Conservation (phyloP, 2,329 filamentous ascomycete genomes). For the Ceratocystis cacaofunesta region DNA sequence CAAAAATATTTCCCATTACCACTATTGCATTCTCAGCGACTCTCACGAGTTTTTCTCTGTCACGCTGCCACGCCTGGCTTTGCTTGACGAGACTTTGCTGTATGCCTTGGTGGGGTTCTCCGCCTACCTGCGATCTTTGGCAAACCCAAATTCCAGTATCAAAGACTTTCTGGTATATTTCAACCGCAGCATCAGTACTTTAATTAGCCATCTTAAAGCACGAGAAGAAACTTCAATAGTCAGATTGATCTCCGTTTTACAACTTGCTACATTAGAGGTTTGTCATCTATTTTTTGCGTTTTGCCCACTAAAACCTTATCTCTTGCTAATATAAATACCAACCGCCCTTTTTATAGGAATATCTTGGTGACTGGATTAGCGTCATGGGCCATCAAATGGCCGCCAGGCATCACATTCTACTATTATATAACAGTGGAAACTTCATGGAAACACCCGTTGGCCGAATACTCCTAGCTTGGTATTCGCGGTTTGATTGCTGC, state of each 20-base stretch:
- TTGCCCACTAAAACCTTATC: neutral
- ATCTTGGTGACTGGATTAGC: conserved; percentile 89
- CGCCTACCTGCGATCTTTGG: conserved; percentile 68
- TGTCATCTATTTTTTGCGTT: conserved; percentile 18
- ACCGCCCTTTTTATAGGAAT: conserved; percentile 48
- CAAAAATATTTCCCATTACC: conserved; percentile 62
- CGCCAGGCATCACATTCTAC: conserved; percentile 64
- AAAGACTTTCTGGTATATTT: conserved; percentile 79
- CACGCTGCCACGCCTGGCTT: conserved; percentile 55
- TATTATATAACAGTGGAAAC: conserved; percentile 62
- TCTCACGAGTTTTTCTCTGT: conserved; percentile 57
- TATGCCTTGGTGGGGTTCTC: conserved; percentile 80
- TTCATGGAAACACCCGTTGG: conserved; percentile 56
- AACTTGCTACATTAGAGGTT: conserved; percentile 89
- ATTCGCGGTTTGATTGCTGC: conserved; percentile 74
- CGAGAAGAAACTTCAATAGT: conserved; percentile 56
- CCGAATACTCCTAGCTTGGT: conserved; percentile 72
- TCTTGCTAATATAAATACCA: conserved; percentile 13
- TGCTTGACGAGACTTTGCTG: conserved; percentile 62
- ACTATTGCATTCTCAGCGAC: conserved; percentile 67
- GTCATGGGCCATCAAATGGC: conserved; percentile 85
- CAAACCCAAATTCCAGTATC: conserved; percentile 55
- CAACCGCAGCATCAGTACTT: conserved; percentile 66
- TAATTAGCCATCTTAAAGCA: conserved; percentile 56
- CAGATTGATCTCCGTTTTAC: conserved; percentile 74